Conservation (phyloP, 202 grass and related monocot species). For the Schoenoplectus triqueter region DNA sequence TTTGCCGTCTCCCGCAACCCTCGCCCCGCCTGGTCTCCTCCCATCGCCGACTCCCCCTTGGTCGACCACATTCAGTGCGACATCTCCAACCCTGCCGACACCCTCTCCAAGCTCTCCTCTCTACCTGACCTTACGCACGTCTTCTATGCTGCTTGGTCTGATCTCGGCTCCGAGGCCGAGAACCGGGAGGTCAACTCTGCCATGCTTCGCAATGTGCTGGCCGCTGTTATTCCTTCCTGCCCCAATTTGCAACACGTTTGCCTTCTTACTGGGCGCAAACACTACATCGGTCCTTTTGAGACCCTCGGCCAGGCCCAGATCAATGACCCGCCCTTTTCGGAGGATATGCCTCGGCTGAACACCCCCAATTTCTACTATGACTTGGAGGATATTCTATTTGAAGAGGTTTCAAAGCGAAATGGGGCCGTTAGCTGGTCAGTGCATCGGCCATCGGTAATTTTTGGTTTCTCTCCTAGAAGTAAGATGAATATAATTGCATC, state of each 20-base stretch:
- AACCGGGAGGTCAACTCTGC: conserved; percentile 56
- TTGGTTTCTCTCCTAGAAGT: conserved; percentile 76
- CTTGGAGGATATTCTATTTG: conserved; percentile 71
- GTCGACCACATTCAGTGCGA: conserved; percentile 71
- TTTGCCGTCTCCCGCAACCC: conserved; percentile 65
- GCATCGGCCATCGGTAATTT: conserved; percentile 65
- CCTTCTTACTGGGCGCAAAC: conserved; percentile 81
- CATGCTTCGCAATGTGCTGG: conserved; percentile 83
- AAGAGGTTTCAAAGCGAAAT: conserved; percentile 50
- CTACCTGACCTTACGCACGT: conserved; percentile 75
- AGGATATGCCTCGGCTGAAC: conserved; percentile 71
- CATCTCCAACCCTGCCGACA: conserved; percentile 58
- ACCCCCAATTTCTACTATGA: conserved; percentile 81
- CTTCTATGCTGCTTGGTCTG: conserved; percentile 64
- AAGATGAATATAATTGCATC: conserved; percentile 69
- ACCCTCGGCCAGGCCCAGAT: background rate
- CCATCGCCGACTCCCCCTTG: conserved; percentile 37
- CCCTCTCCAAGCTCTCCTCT: conserved; percentile 40
- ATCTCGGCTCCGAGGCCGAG: conserved; percentile 44
- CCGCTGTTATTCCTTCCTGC: conserved; percentile 58
- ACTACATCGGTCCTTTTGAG: conserved; percentile 69
- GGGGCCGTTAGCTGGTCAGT: conserved; percentile 73
- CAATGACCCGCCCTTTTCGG: conserved; percentile 62
- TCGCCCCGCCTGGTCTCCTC: conserved; percentile 47
- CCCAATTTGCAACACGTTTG: conserved; percentile 76